A percentile compares a stretch with the other conserved stretches of the same genome.
phyloP scores from a whole-genome alignment of 192 early-diverging fungal species.

The Spizellomyces sp. region DNA sequence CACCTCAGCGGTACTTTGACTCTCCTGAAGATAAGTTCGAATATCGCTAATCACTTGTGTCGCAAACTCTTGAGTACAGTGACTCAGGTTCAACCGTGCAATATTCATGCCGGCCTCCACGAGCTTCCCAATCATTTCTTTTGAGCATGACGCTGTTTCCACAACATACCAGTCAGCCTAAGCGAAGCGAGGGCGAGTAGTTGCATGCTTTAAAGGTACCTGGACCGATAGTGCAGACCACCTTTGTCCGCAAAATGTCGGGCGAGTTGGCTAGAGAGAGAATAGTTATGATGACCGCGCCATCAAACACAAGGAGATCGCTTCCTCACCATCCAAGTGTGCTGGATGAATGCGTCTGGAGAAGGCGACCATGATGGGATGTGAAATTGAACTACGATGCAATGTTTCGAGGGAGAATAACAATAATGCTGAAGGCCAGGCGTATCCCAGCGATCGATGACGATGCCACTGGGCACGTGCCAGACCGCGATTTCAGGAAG shows the following conservation, averaged over 20 bases:
- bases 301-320: not conserved
- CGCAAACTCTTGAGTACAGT: constrained; percentile 60
- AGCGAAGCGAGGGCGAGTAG: not conserved
- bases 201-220: constrained; percentile 26
- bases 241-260: constrained; percentile 46
- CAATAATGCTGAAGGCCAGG: no score
- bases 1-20: constrained; percentile 43
- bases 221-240: constrained; percentile 56
- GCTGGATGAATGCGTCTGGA: constrained; percentile 26
- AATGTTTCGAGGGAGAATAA: no score
- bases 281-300: not conserved
- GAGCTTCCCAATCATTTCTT: constrained; percentile 45
- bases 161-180: not conserved
- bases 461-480: no score
- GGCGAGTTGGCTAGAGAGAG: constrained; percentile 11
- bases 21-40: constrained; percentile 39
- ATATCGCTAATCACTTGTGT: constrained; percentile 50
- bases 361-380: constrained; percentile 17
- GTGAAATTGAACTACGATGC: not conserved
- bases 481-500: no score
- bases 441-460: no score
- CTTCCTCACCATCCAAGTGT: constrained; percentile 23
- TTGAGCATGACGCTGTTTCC: constrained; percentile 40
- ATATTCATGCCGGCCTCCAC: constrained; percentile 59
- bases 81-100: constrained; percentile 56